These are phyloP conservation scores for Fusarium euwallaceae DNA, from an alignment of 2,329 filamentous ascomycete species.

Conservation along the genomic window DNA sequence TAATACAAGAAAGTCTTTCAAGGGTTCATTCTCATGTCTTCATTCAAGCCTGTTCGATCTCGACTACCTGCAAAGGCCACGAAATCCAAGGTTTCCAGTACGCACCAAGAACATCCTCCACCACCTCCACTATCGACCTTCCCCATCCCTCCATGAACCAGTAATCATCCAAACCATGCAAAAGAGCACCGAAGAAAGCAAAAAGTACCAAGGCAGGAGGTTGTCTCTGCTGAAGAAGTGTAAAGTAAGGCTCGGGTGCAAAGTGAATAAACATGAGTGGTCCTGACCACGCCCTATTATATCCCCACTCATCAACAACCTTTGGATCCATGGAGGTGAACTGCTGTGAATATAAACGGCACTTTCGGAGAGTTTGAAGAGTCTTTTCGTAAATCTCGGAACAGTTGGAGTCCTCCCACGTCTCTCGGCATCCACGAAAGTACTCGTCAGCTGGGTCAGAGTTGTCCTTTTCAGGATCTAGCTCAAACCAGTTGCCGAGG, in stretches of 20 bases:
- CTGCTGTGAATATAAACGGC: not conserved
- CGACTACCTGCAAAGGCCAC: not conserved
- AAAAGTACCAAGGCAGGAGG: not conserved
- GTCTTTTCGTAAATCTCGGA: not conserved
- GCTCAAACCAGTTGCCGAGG: not conserved
- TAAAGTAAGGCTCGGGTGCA: not conserved
- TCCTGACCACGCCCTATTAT: not conserved
- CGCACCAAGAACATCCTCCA: not conserved
- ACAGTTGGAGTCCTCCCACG: not conserved
- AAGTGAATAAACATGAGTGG: not conserved
- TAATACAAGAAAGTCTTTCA: no score
- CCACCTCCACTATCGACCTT: not conserved
- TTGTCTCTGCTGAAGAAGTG: not conserved
- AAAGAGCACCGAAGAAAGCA: not conserved
- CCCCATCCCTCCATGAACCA: conserved; percentile 1
- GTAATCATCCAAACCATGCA: not conserved
- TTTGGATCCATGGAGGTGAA: not conserved
- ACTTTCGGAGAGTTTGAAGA: not conserved
- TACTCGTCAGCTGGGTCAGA: not conserved
- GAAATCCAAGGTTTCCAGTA: not conserved
- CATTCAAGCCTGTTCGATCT: not conserved
- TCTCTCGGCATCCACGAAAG: not conserved
- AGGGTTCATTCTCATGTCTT: not conserved
- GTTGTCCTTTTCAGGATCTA: not conserved
- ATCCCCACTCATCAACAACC: not conserved